Conservation (phyloP, 2,329 filamentous ascomycete species). For the Nakataea oryzae region DNA sequence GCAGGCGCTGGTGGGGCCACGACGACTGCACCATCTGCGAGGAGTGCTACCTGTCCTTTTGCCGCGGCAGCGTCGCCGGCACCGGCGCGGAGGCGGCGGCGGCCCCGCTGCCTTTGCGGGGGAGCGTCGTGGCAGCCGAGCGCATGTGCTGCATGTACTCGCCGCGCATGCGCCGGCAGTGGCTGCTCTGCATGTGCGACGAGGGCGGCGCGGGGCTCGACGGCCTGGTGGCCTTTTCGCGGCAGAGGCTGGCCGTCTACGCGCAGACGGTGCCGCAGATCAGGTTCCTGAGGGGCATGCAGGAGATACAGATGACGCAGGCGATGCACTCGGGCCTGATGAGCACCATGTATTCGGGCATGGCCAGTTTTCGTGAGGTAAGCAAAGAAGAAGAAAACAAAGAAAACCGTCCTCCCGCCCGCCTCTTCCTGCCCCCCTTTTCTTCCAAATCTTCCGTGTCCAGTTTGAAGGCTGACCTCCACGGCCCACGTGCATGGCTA, state of each 20-base stretch:
- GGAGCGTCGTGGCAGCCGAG: background rate
- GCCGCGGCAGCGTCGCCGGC: background rate
- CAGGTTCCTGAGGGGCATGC: background rate
- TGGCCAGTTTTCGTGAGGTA: background rate
- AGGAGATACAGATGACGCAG: background rate
- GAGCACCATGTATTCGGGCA: background rate
- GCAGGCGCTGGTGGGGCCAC: background rate
- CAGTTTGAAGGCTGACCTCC: too few relatives aligned
- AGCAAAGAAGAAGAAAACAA: too few relatives aligned
- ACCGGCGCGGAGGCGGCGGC: background rate
- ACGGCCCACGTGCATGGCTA: too few relatives aligned
- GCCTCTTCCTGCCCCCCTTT: too few relatives aligned
- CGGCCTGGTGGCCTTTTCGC: background rate
- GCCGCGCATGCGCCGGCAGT: conserved; percentile 20
- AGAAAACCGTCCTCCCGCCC: too few relatives aligned
- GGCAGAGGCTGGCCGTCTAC: background rate
- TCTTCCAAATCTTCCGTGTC: too few relatives aligned
- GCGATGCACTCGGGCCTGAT: background rate
- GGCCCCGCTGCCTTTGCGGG: background rate
- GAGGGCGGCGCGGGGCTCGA: background rate
- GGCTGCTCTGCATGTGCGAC: conserved; percentile 24
- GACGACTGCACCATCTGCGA: background rate
- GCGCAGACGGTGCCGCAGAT: background rate
- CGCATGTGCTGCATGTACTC: conserved; percentile 5
- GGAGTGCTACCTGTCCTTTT: background rate